Percentiles rank a stretch among this genome's conserved stretches.
Evolutionary conservation across 129 eudicot genomes (phyloP).

Genomic region (Smallanthus sonchifolius): DNA sequence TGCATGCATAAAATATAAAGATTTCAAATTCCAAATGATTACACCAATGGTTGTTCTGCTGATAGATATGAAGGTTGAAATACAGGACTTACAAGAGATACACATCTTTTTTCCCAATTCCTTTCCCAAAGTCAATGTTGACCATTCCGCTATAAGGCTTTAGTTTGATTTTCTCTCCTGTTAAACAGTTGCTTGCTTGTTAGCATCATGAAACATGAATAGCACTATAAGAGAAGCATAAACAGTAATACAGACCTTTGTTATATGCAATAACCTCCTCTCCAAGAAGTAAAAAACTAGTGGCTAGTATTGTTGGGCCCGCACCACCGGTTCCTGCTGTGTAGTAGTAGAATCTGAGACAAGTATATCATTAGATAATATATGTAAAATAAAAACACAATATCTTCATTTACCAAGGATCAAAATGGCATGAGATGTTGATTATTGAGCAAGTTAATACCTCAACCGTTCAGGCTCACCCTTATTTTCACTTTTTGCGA

Average conservation of each 20-base stretch:
- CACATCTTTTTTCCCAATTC: conserved; percentile 84
- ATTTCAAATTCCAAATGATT: neutral
- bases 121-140: conserved; percentile 83
- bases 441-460: conserved; percentile 29
- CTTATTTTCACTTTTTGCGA: conserved; percentile 63
- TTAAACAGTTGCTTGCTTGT: conserved; percentile 17
- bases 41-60: neutral
- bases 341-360: conserved; percentile 78
- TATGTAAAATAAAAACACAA: neutral
- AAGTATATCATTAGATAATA: conserved; percentile 6
- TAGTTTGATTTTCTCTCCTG: conserved; percentile 68
- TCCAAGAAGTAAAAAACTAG: conserved; percentile 92
- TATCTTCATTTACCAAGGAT: neutral
- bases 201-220: conserved; percentile 11
- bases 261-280: conserved; percentile 86
- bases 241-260: conserved; percentile 49
- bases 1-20: neutral
- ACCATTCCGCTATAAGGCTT: conserved; percentile 95
- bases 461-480: conserved; percentile 79
- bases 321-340: conserved; percentile 99
- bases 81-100: conserved; percentile 75
- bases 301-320: conserved; percentile 95
- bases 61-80: conserved; percentile 4
- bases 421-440: neutral
- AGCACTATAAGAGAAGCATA: conserved; percentile 6